phyloP scores from a whole-genome alignment of 2,329 filamentous ascomycete genomes.

The Massarina eburnea region DNA sequence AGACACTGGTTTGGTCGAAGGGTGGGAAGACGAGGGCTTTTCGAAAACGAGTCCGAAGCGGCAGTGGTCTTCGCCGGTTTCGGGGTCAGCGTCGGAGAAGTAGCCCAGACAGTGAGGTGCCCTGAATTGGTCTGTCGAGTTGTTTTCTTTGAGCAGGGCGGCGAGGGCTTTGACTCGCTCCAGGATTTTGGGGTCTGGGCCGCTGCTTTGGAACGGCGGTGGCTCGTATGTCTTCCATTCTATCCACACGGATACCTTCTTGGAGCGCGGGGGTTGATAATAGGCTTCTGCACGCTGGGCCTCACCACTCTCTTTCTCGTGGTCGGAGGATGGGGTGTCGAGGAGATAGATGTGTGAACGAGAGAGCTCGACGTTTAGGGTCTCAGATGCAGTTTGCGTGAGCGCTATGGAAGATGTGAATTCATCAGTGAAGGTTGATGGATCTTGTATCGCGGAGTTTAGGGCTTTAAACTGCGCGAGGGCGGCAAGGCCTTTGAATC shows the following conservation, averaged over 20 bases:
- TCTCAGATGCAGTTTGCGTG: conserved; percentile 18
- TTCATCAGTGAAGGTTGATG: conserved; percentile 26
- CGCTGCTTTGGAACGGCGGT: conserved; percentile 17
- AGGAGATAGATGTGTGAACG: conserved; percentile 19
- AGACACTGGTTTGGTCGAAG: conserved; percentile 49
- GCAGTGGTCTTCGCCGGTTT: conserved; percentile 24
- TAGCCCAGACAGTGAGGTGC: conserved; percentile 41
- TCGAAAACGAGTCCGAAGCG: conserved; percentile 59
- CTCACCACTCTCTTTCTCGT: conserved; percentile 20
- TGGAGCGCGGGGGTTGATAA: conserved; percentile 20
- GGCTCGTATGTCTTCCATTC: conserved; percentile 42
- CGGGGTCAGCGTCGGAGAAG: conserved; percentile 30
- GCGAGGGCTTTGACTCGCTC: conserved; percentile 37
- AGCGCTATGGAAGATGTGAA: conserved; percentile 27
- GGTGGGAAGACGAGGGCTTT: conserved; percentile 45
- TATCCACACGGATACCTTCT: conserved; percentile 35
- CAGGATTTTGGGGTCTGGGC: conserved; percentile 28
- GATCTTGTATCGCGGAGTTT: conserved; percentile 36
- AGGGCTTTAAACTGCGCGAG: conserved; percentile 42
- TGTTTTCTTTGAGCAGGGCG: conserved; percentile 35
- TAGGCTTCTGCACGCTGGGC: conserved; percentile 31
- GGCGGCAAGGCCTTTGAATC: conserved; percentile 23
- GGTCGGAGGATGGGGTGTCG: conserved; percentile 8
- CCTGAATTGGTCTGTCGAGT: conserved; percentile 31
- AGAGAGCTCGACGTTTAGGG: conserved; percentile 24